Percentiles rank a stretch among this genome's conserved stretches.
Conservation (phyloP, 768 basidiomycete genomes). For the Hygrophorus pudorinus region DNA sequence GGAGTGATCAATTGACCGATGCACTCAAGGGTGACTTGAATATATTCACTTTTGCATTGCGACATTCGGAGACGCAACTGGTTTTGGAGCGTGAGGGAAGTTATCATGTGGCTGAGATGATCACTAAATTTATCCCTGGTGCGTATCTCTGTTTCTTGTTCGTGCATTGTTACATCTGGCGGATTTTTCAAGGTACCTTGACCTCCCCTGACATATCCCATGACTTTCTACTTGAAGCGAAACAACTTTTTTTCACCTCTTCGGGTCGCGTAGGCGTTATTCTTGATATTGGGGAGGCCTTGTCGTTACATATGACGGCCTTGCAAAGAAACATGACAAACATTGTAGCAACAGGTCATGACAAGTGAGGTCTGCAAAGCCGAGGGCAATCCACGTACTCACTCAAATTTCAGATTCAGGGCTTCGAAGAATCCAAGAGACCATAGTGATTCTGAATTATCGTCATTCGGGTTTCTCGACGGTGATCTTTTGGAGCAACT, state of each 20-base stretch:
- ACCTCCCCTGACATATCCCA: conserved; percentile 32
- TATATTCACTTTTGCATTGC: conserved; percentile 51
- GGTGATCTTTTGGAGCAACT: conserved; percentile 77
- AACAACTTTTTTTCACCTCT: conserved; percentile 67
- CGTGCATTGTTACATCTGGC: neutral
- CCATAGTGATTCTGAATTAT: conserved; percentile 43
- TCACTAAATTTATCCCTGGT: conserved; percentile 67
- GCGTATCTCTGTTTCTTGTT: conserved; percentile 2
- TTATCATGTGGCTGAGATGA: conserved; percentile 67
- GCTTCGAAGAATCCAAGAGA: conserved; percentile 52
- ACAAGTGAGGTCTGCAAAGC: conserved; percentile 24
- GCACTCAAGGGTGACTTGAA: conserved; percentile 52
- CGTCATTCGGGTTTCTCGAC: conserved; percentile 74
- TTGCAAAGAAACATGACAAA: conserved; percentile 68
- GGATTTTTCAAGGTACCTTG: conserved; percentile 39
- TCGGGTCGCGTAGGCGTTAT: conserved; percentile 74
- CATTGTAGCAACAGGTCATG: conserved; percentile 41
- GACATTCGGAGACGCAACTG: conserved; percentile 29
- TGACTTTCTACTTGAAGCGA: conserved; percentile 35
- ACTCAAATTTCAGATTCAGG: conserved; percentile 42
- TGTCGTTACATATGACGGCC: conserved; percentile 49
- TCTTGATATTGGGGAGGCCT: conserved; percentile 43
- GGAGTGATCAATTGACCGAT: neutral
- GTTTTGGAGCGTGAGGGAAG: conserved; percentile 55
- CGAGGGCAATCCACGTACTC: conserved; percentile 1